Base-by-base conservation (phyloP, 225 moss, liverwort and hornwort species). In the Neckera pumila region DNA sequence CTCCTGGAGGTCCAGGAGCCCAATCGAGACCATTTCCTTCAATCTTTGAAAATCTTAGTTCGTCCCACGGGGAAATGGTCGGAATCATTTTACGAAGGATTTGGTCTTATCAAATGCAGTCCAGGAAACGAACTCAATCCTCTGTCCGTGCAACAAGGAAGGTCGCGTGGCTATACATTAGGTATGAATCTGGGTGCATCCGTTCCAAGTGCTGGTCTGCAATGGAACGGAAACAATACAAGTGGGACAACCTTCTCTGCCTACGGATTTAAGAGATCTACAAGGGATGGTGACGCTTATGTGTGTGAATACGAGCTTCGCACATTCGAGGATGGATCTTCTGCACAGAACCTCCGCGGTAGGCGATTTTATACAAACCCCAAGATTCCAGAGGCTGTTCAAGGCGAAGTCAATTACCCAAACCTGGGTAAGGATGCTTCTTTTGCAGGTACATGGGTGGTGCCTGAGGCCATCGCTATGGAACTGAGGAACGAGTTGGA, bases 121-220 rank as follows among this genome's bases (percentile, higher is more conserved):
- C 75, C 75, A 51, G 75, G 75, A 33, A 33, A 75, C 33, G 75
- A 75, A 33, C 4, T 12, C 2, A 49, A 33, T 51, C 7, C 33
- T 75, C 2, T 7, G 4, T 4, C 1, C 2, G 49, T 51, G 49
- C 75, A 75, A 0, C 4, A 20, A 75, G 75, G 20, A 20, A 33
- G 12, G 0, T 1, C 33, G 10, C 4, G 0, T 12, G 33, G 49
- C 49, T 12, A 1, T 75, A 2, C 20, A 4, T 8, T 0, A 49
- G 8, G 49, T 49, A 1, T 49, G 75, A 49, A 12, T 33, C 0
- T 12, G 20, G 33, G 49, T 75, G 30, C 18, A 31, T 4, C 10
- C 54, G 18, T 54, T 2, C 12, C 75, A 49, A 12, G 1, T 49
- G 49, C 1, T 75, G 30, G 0, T 75, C 2, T 75, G 20, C 31